Conservation (phyloP, 208 protist genomes). For the Leptomonas pyrrhocoris region DNA sequence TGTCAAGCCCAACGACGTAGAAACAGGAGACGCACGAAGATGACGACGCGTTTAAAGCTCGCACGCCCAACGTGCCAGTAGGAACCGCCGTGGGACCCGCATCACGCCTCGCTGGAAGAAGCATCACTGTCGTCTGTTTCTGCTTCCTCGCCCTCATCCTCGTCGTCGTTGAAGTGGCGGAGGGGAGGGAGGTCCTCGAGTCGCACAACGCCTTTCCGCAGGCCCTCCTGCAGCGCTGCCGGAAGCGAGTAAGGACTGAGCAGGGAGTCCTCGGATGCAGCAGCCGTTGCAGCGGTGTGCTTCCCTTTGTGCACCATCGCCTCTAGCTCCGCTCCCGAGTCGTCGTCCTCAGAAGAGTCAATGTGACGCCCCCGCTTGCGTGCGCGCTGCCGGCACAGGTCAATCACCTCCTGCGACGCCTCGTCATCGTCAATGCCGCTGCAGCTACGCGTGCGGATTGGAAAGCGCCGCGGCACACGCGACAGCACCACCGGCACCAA, state of each 20-base stretch:
- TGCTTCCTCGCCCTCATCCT: constrained; percentile 9
- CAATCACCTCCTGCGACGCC: constrained; percentile 14
- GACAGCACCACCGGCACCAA: constrained; percentile 44
- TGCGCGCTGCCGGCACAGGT: constrained; percentile 9
- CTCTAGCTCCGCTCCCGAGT: constrained; percentile 10
- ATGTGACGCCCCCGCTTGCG: not conserved
- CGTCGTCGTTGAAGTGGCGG: constrained; percentile 1
- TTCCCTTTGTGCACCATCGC: constrained; percentile 1
- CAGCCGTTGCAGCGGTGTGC: not conserved
- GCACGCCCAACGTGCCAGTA: no score
- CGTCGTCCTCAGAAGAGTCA: not conserved
- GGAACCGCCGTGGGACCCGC: no score
- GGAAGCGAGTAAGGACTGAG: constrained; percentile 28
- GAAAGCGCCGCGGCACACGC: constrained; percentile 34
- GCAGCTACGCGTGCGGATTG: constrained; percentile 26
- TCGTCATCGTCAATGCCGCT: constrained; percentile 3
- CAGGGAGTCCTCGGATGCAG: constrained; percentile 18
- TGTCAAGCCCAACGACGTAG: no score
- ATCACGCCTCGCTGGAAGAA: no score
- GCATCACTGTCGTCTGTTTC: constrained; percentile 6
- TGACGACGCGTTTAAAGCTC: no score
- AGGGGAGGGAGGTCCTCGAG: constrained; percentile 30
- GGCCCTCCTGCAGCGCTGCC: constrained; percentile 19
- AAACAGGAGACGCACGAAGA: not conserved
- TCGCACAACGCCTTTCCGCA: constrained; percentile 27